phyloP scores from a whole-genome alignment of 2,329 filamentous ascomycete species.

The Hypoxylon sp. region DNA sequence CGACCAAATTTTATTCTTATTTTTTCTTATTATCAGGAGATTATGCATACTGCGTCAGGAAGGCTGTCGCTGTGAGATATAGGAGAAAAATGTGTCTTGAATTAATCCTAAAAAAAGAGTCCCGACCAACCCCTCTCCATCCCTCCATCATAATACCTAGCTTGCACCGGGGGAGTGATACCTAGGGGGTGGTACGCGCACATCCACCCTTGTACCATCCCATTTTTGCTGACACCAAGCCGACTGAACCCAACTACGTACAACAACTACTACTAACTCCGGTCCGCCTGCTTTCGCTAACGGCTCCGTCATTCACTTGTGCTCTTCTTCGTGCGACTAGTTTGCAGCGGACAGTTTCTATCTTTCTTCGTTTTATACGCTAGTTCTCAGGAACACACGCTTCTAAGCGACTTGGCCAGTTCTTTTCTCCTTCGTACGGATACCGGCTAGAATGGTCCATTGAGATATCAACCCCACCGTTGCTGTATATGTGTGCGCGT shows the following conservation, averaged over 20 bases:
- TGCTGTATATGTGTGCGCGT: conserved; percentile 23
- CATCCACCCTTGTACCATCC: conserved; percentile 17
- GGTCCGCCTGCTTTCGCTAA: conserved; percentile 12
- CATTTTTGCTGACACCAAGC: neutral
- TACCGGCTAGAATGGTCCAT: conserved; percentile 26
- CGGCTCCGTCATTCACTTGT: conserved; percentile 12
- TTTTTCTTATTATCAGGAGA: conserved; percentile 3
- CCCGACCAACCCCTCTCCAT: conserved; percentile 16
- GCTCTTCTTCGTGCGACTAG: conserved; percentile 20
- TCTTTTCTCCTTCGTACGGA: conserved; percentile 13
- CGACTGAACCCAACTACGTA: conserved; percentile 9
- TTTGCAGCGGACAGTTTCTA: conserved; percentile 14
- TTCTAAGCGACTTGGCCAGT: neutral
- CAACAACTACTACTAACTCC: too few relatives aligned
- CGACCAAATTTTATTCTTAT: conserved; percentile 5
- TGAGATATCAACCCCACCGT: conserved; percentile 23
- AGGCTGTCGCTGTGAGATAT: conserved; percentile 3
- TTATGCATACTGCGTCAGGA: conserved; percentile 24
- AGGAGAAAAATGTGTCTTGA: conserved; percentile 24
- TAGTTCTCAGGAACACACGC: neutral
- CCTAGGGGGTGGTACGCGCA: conserved; percentile 21
- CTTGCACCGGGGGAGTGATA: conserved; percentile 21
- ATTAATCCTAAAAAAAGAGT: conserved; percentile 13
- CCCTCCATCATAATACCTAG: neutral
- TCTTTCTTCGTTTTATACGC: conserved; percentile 5